A percentile compares a stretch with the other conserved stretches of the same genome.
Evolutionary conservation across 202 grass and related monocot species (phyloP).

Genomic region (Saccharum hybrid): DNA sequence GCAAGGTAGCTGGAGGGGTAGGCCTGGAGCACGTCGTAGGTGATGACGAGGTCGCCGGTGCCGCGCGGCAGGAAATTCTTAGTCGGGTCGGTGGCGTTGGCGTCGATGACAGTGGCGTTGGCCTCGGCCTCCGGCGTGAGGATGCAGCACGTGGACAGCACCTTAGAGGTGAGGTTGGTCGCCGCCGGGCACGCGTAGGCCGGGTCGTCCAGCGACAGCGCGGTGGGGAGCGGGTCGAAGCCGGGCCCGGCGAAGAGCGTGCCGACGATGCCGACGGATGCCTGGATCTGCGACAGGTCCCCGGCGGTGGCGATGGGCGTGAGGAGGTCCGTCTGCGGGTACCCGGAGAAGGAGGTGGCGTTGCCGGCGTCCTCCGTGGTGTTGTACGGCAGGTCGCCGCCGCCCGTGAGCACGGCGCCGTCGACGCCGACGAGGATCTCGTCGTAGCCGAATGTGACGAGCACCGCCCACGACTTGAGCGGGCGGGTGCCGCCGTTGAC

Average conservation of each 20-base stretch:
- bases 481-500: constrained; percentile 68
- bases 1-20: constrained; percentile 79
- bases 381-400: constrained; percentile 72
- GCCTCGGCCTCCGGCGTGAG: constrained; percentile 63
- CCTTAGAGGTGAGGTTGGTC: constrained; percentile 7
- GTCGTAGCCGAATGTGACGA: constrained; percentile 58
- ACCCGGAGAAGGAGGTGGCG: constrained; percentile 81
- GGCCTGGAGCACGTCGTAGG: constrained; percentile 81
- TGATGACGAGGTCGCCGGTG: constrained; percentile 83
- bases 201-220: constrained; percentile 57
- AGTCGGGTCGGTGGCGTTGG: constrained; percentile 62
- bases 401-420: constrained; percentile 71
- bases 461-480: constrained; percentile 71
- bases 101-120: constrained; percentile 54
- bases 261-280: constrained; percentile 58
- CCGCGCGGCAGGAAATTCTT: constrained; percentile 65
- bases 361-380: constrained; percentile 65
- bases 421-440: constrained; percentile 78
- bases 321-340: constrained; percentile 76
- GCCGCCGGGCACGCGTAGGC: constrained; percentile 61
- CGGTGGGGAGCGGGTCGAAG: constrained; percentile 51
- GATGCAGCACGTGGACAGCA: constrained; percentile 69
- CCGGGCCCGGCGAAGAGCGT: constrained; percentile 68
- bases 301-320: constrained; percentile 83
- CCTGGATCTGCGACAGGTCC: constrained; percentile 59